Conservation (phyloP, 1,284 basidiomycete species). For the Cerrena zonata region DNA sequence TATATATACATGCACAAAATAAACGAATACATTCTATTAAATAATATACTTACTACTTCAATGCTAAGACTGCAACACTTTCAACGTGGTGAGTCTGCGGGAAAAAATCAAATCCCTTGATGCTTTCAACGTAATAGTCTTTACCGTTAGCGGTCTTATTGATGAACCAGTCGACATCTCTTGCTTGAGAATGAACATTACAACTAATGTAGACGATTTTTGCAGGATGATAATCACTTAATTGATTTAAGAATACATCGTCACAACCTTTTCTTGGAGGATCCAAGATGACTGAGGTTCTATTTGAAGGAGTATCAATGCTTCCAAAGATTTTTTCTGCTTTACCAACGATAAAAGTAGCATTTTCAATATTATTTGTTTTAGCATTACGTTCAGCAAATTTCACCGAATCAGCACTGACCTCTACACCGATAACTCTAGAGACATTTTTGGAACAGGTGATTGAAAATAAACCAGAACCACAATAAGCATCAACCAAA, state of each 20-base stretch:
- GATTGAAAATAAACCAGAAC: slow-evolving; percentile 88
- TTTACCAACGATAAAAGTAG: slow-evolving; percentile 61
- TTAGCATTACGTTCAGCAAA: slow-evolving; percentile 77
- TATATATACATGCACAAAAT: too few species aligned
- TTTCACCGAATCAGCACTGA: slow-evolving; percentile 71
- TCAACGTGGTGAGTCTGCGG: slow-evolving; percentile 89
- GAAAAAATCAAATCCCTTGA: slow-evolving; percentile 87
- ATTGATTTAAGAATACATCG: slow-evolving; percentile 72
- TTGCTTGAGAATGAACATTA: slow-evolving; percentile 85
- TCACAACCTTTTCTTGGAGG: slow-evolving; percentile 91
- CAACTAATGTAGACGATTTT: slow-evolving; percentile 89
- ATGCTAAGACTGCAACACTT: slow-evolving; percentile 65
- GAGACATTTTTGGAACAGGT: slow-evolving; percentile 76
- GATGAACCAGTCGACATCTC: slow-evolving; percentile 75
- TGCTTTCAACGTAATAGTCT: slow-evolving; percentile 68
- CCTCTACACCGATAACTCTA: slow-evolving; percentile 86
- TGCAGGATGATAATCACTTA: slow-evolving; percentile 64
- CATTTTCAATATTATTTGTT: slow-evolving; percentile 58
- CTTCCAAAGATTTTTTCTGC: slow-evolving; percentile 63
- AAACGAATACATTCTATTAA: too few species aligned
- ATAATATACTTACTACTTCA: too few species aligned
- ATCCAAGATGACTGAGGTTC: slow-evolving; percentile 76
- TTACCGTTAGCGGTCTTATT: slow-evolving; percentile 38
- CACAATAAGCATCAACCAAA: slow-evolving; percentile 89
- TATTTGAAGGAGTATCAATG: slow-evolving; percentile 53